phyloP scores from a whole-genome alignment of 192 early-diverging fungal genomes.

The Funneliformis mosseae region DNA sequence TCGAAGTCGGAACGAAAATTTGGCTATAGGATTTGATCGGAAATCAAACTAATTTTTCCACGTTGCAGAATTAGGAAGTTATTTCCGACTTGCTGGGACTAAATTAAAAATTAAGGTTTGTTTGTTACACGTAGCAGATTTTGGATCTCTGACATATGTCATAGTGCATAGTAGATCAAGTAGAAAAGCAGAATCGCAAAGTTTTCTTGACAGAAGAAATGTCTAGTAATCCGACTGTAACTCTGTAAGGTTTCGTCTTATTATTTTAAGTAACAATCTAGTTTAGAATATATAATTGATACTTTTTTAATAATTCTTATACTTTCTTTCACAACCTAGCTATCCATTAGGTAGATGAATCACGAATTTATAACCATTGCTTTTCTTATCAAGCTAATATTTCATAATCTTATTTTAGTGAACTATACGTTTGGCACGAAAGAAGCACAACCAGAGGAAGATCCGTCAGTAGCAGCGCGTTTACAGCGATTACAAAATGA shows the following conservation, averaged over 20 bases:
- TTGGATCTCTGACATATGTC: no score
- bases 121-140: background rate
- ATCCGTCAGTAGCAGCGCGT: conserved; percentile 58
- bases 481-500: conserved; percentile 63
- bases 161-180: no score
- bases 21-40: no score
- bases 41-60: background rate
- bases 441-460: conserved; percentile 73
- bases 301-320: background rate
- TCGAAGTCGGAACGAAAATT: background rate
- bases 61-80: background rate
- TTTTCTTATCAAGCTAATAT: background rate
- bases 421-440: conserved; percentile 76
- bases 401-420: conserved; percentile 20
- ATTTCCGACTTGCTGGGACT: background rate
- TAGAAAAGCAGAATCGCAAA: background rate
- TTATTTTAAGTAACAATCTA: background rate
- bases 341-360: conserved; percentile 25
- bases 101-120: background rate
- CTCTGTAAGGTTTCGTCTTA: conserved; percentile 22
- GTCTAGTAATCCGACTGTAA: conserved; percentile 31
- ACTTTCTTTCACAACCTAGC: background rate
- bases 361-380: background rate
- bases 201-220: background rate
- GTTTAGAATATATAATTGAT: background rate